Evolutionary conservation across 2,329 filamentous ascomycete genomes (phyloP).

Genomic region (Ceratocystis ficicola): DNA sequence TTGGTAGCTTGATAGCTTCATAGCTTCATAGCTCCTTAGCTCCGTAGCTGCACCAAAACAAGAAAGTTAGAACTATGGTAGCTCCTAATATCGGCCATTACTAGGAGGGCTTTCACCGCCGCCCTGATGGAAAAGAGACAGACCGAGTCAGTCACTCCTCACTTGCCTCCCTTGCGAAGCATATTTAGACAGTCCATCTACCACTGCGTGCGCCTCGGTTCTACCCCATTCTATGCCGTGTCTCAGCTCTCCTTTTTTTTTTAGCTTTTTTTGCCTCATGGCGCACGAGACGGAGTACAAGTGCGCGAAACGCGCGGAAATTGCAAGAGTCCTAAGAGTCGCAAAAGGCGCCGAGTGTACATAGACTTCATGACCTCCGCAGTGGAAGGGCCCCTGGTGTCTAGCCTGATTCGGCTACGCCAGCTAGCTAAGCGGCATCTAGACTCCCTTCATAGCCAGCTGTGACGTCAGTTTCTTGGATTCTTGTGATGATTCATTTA

Average conservation of each 20-base stretch:
- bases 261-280: background rate
- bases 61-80: background rate
- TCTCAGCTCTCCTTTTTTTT: background rate
- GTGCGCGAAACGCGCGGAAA: background rate
- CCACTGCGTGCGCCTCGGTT: background rate
- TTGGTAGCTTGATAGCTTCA: background rate
- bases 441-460: background rate
- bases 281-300: background rate
- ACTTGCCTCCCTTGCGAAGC: background rate
- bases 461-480: background rate
- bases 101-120: background rate
- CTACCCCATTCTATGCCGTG: background rate
- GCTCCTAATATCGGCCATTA: background rate
- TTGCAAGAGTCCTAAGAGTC: too few species aligned
- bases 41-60: background rate
- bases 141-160: background rate
- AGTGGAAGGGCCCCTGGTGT: background rate
- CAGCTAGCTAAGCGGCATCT: background rate
- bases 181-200: too few species aligned
- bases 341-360: background rate
- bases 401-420: background rate
- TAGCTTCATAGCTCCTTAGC: background rate
- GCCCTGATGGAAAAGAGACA: background rate
- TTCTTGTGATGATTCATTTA: background rate
- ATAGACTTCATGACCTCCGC: conserved; percentile 3